Evolutionary conservation across 1,139 yeast species (phyloP), one percentile per base, ranked within the genome.

Genomic region (Scheffersomyces stambukii): DNA sequence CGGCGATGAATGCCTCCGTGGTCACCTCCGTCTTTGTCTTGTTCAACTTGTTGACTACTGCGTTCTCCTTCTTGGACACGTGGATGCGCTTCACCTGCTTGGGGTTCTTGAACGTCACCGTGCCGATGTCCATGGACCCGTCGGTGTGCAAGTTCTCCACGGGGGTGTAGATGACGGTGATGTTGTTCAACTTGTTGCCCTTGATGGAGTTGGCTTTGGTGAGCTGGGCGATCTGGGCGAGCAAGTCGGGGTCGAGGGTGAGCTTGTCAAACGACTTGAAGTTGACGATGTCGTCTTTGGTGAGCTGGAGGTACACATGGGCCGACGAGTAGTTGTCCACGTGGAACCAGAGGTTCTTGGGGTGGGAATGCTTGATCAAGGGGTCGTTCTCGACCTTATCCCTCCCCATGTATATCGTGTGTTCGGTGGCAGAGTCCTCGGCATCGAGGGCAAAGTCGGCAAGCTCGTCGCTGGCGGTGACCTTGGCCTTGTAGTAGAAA

Each of bases 241-340:
- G 48, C 3, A 82, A 57, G 5, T 57, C 67, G 19, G 65, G 60
- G 2, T 82, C 77, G 3, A 84, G 64, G 24, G 54, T 52, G 27
- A 64, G 50, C 10, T 46, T 46, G 9, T 61, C 62, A 38, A 66
- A 65, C 5, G 48, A 42, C 12, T 46, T 49, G 24, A 41, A 33
- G 23, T 38, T 27, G 9, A 48, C 44, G 29, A 53, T 50, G 17
- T 71, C 75, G 22, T 66, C 73, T 13, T 67, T 67, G 10, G 60
- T 64, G 19, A 81, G 55, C 32, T 85, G 73, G 18, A 83, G 55
- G 45, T 85, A 85, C n/a, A 85, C 69, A 50, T 85, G 95, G 0
- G 93, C 94, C 24, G 89, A 80, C 8, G 89, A 79, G 31, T 77
- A 65, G 42, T 81, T 81, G 45, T 83, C 93, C 6, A 81, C 89